Evolutionary conservation across 2,329 filamentous ascomycete genomes (phyloP).

Genomic region (Claviceps pazoutovae): DNA sequence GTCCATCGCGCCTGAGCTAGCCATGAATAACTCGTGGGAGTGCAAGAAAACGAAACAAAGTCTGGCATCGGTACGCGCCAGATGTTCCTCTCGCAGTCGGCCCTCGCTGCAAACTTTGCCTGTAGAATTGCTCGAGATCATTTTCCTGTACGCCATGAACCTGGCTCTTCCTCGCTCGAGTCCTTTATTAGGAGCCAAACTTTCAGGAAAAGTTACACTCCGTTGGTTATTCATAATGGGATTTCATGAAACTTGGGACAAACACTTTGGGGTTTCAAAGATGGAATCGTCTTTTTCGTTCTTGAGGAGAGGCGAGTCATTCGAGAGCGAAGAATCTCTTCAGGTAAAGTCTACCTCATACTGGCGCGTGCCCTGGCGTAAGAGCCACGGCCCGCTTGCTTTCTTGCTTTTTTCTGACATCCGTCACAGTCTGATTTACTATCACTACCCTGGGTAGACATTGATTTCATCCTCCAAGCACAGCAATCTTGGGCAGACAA

Average conservation of each 20-base stretch:
- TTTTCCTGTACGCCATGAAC: conserved; percentile 37
- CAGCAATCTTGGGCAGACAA: conserved; percentile 32
- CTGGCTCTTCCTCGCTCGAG: conserved; percentile 31
- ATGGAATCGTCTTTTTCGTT: background rate
- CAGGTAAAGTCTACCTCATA: conserved; percentile 25
- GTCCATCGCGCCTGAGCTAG: conserved; percentile 5
- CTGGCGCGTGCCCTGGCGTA: background rate
- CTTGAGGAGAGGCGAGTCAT: background rate
- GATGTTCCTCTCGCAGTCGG: conserved; percentile 14
- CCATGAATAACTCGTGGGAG: background rate
- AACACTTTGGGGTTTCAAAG: conserved; percentile 17
- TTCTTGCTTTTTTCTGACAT: background rate
- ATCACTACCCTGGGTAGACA: conserved; percentile 27
- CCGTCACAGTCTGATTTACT: conserved; percentile 27
- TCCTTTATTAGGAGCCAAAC: conserved; percentile 28
- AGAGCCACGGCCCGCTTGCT: background rate
- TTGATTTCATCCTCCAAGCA: conserved; percentile 32
- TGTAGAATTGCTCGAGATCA: conserved; percentile 37
- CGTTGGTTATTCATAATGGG: conserved; percentile 22
- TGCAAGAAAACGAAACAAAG: conserved; percentile 17
- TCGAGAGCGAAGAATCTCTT: conserved; percentile 25
- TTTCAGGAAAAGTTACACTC: conserved; percentile 28
- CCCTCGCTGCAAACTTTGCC: conserved; percentile 26
- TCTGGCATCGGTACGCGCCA: conserved; percentile 16
- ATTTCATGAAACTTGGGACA: conserved; percentile 25